Evolutionary conservation across 2,329 filamentous ascomycete genomes (phyloP), one percentile per base, ranked within the genome.

Genomic region (Ascochyta viciae-villosae): DNA sequence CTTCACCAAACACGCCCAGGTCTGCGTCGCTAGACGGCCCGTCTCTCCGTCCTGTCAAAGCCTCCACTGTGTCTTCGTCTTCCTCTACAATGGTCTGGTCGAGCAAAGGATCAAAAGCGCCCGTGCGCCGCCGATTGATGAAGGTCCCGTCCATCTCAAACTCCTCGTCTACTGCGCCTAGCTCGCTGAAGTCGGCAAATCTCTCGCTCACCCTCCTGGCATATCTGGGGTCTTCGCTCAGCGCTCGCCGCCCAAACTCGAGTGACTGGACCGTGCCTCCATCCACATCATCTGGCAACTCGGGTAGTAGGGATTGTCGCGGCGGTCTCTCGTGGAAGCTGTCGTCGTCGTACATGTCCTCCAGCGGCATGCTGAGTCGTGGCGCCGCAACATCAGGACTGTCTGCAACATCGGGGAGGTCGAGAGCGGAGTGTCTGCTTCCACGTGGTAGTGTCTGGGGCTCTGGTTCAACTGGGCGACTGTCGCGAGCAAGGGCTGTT

Each of bases 121-220:
- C 45, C 10, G 64, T 62, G 31, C 60, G 60, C 34, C 60, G 58
- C 44, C 69, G 52, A 38, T 69, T 74, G 42, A 74, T 72, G 37
- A 75, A 78, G 1, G 74, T 78, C 12, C 78, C 77, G 48, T 81
- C 80, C 8, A 81, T 57, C 50, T 78, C 74, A 44, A 63, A 72
- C 35, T 74, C 74, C 42, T 73, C 72, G 4, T 66, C 69, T 15
- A 73, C 71, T 9, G 69, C 62, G 8, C 68, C 72, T 3, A 76
- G 56, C 29, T 76, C 74, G 16, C 77, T 80, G 42, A 79, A 59
- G 50, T 82, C 81, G 1, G 74, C 80, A 61, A 84, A 84, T 52
- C 79, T 74, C 54, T 83, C 83, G 62, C 81, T 84, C 43, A 82
- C 67, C 56, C 81, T 79, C 56, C 78, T 77, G 56, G 16, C 76